phyloP scores from a whole-genome alignment of 805 yeast species.

The Tetrapisispora phaffii region DNA sequence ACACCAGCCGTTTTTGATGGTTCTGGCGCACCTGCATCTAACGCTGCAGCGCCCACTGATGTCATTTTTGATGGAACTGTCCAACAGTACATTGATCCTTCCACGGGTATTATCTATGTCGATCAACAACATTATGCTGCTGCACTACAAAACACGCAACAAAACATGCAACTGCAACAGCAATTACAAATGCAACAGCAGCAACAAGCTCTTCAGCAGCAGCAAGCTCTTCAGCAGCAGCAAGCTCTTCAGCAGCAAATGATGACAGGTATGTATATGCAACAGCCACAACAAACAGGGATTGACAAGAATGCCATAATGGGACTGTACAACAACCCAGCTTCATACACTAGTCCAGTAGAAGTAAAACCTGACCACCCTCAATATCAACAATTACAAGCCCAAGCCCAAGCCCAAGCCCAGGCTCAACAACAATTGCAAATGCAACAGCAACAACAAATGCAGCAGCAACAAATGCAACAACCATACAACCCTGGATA shows the following conservation, averaged over 20 bases:
- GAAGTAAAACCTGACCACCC: conserved; percentile 23
- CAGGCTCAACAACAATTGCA: conserved; percentile 8
- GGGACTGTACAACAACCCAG: conserved; percentile 25
- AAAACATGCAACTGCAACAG: conserved; percentile 11
- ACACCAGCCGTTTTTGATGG: conserved; percentile 31
- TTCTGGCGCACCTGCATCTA: conserved; percentile 9
- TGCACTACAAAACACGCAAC: conserved; percentile 12
- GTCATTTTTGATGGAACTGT: conserved; percentile 29
- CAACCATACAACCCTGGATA: conserved; percentile 7
- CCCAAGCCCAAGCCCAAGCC: conserved; percentile 8
- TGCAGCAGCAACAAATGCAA: conserved; percentile 18
- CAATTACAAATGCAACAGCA: conserved; percentile 6
- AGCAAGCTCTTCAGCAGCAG: conserved; percentile 11
- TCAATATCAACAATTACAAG: conserved; percentile 20
- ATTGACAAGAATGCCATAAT: conserved; percentile 17
- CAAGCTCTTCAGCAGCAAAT: conserved; percentile 7
- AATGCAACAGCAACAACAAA: conserved; percentile 11
- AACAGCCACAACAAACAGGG: conserved; percentile 10
- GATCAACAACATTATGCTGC: conserved; percentile 51
- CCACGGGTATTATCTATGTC: conserved; percentile 58
- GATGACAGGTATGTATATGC: conserved; percentile 1
- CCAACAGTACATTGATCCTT: conserved; percentile 64
- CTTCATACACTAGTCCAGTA: conserved; percentile 22
- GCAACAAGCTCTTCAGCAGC: conserved; percentile 8
- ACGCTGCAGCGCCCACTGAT: conserved; percentile 17